Base-by-base conservation (phyloP, 2,329 filamentous ascomycete species). In the Bipolaris zeicola region DNA sequence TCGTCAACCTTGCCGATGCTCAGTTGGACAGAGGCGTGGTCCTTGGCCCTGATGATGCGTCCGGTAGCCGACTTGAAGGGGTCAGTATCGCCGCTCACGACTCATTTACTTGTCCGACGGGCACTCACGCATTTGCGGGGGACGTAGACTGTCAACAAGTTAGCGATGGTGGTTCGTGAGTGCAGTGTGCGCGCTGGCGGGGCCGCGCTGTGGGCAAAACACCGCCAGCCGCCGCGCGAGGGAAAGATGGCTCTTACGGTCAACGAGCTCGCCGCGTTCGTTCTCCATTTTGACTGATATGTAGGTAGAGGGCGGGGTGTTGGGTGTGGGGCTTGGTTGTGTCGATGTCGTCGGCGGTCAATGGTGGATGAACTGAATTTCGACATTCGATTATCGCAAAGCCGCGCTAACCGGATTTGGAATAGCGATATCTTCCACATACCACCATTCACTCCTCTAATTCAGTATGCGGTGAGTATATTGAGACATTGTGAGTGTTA, bases 31-130 rank as follows among this genome's bases (percentile, higher is more conserved):
- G 91, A 96, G 76, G 92, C 94, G 87, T 99, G 95, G 85, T 99
- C 95, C 86, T 98, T 97, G 86, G 95, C 92, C 87, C 97, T 97
- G 89, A 99, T 98, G 87, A 98, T 97, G 84, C 95, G 92, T 91
- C 96, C 66, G 57, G 67, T 69, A 52, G 66, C 67, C 50, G 65
- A 67, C 64, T 68, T 55, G 38, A n/a, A n/a, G 37, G 45, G 33
- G 50, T 69, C 67, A 69, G 65, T 63, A 66, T 67, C 58, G 64
- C 57, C 11, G 42, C 49, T 39, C 49, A 41, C 24, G 41, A 33
- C 55, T 47, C 56, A 52, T 22, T 28, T 28, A 42, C 44, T 11
- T 14, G 24, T 53, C 47, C 44, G 52, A 51, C 51, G 28, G 53
- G 45, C 16, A 67, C 67, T 68, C 58, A 69, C 67, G 94, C 69